A percentile compares a stretch with the other conserved stretches of the same genome.
phyloP scores from a whole-genome alignment of 495 filamentous ascomycete species.

The Hyphodiscus hymeniophilus region DNA sequence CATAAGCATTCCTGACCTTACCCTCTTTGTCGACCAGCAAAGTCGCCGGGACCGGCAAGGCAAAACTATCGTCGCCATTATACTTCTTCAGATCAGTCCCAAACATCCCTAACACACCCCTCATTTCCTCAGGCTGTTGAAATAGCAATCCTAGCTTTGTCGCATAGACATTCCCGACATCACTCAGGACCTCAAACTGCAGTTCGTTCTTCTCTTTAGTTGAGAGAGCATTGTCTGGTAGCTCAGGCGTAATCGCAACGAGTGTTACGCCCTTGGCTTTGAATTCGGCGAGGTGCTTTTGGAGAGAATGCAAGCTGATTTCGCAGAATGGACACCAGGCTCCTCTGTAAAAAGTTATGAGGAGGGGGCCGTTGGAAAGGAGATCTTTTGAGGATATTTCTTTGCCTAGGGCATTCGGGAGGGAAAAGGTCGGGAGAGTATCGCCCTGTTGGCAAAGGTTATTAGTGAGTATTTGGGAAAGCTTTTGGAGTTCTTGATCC shows the following conservation, averaged over 20 bases:
- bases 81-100: conserved; percentile 16
- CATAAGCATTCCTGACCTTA: conserved; percentile 26
- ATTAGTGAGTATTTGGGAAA: background rate
- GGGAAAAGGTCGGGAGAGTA: conserved; percentile 24
- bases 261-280: conserved; percentile 29
- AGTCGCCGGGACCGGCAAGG: conserved; percentile 29
- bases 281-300: conserved; percentile 26
- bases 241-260: conserved; percentile 33
- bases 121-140: conserved; percentile 20
- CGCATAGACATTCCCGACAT: conserved; percentile 29
- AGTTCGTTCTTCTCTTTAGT: conserved; percentile 28
- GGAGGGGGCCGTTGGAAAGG: conserved; percentile 28
- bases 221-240: conserved; percentile 26
- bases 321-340: conserved; percentile 39
- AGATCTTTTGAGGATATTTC: conserved; percentile 23
- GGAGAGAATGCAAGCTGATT: conserved; percentile 24
- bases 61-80: conserved; percentile 27
- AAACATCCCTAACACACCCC: conserved; percentile 21
- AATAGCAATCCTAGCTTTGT: conserved; percentile 28
- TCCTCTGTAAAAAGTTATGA: conserved; percentile 37
- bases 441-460: conserved; percentile 23
- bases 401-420: conserved; percentile 26
- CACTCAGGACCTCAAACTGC: conserved; percentile 31
- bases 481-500: too few species aligned
- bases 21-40: conserved; percentile 28